These are phyloP conservation scores for Suillus brevipes DNA, from an alignment of 768 basidiomycete genomes.

Conservation along the genomic window DNA sequence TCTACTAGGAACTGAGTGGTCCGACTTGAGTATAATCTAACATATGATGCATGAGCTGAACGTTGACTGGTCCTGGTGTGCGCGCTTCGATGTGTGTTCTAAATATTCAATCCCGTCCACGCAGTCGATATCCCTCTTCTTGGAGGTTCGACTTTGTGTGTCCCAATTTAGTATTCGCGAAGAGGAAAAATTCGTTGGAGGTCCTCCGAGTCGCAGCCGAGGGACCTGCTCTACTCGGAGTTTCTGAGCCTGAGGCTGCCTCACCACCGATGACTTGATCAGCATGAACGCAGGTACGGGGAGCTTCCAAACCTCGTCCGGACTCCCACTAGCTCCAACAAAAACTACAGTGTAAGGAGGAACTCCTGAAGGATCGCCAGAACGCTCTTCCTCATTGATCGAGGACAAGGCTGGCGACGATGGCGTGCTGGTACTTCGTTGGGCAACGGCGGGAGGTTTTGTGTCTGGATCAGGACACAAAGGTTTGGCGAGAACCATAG, in stretches of 20 bases:
- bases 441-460: not conserved
- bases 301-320: slow-evolving; percentile 4
- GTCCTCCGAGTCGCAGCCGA: slow-evolving; percentile 4
- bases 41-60: slow-evolving; percentile 1
- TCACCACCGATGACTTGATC: slow-evolving; percentile 4
- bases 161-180: not conserved
- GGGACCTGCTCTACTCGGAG: not conserved
- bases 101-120: not conserved
- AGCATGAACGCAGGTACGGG: slow-evolving; percentile 1
- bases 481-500: not conserved
- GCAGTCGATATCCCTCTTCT: slow-evolving; percentile 1
- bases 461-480: not conserved
- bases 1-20: not conserved
- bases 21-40: not conserved
- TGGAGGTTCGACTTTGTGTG: not conserved
- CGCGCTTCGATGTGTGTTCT: not conserved
- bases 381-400: not conserved
- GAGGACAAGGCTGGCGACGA: not conserved
- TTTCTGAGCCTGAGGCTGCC: slow-evolving; percentile 5
- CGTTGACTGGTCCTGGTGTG: not conserved
- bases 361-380: not conserved
- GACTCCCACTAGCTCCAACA: slow-evolving; percentile 3
- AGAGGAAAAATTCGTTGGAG: not conserved
- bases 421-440: not conserved
- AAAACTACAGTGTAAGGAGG: slow-evolving; percentile 2